Base-by-base conservation (phyloP, 2,329 filamentous ascomycete genomes). In the Neospermospora avenae region DNA sequence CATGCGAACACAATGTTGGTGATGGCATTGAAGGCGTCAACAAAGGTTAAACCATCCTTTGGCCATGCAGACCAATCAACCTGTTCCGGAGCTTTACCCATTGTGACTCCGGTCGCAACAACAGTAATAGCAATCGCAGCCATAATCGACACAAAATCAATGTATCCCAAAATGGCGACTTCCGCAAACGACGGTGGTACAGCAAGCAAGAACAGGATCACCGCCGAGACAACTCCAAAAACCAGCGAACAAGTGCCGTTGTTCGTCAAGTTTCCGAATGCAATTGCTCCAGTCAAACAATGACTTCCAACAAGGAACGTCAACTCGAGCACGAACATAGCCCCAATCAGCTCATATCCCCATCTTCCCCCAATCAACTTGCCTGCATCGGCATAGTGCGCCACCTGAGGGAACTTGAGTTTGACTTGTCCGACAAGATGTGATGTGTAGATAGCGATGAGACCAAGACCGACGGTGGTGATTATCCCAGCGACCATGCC, bases 241-340 rank as follows among this genome's bases (percentile, higher is more conserved):
- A 81, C 74, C 61, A 86, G 79, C 1, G 81, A 81, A 70, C 84
- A 87, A 2, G 78, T 76, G 1, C 74, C 78, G 67, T 84, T 78
- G 4, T 77, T 70, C 1, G 82, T 84, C 56, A 87, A 72, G 3
- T 77, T 80, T 62, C 84, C 83, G 72, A 86, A 77, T 59, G 82
- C 82, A 63, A 86, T 81, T n/a, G 77, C 77, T 68, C 85, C 85
- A 0, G 82, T 84, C 60, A 86, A 74, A 31, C 86, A 74, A 69
- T 88, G 85, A 31, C 81, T 83, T 16, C 79, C 82, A 76, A 85
- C 83, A 65, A 85, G 77, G 72, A 87, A 86, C n/a, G 86, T 71
- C 16, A 86, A 73, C 65, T 86, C 80, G 22, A 86, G 68, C 4
- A 79, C 72, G 65, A 82, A 80, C 6, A 76, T 79, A 16, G 75